These are phyloP conservation scores for Penicillium longicatenatum DNA, from an alignment of 495 filamentous ascomycete species.

Conservation along the genomic window DNA sequence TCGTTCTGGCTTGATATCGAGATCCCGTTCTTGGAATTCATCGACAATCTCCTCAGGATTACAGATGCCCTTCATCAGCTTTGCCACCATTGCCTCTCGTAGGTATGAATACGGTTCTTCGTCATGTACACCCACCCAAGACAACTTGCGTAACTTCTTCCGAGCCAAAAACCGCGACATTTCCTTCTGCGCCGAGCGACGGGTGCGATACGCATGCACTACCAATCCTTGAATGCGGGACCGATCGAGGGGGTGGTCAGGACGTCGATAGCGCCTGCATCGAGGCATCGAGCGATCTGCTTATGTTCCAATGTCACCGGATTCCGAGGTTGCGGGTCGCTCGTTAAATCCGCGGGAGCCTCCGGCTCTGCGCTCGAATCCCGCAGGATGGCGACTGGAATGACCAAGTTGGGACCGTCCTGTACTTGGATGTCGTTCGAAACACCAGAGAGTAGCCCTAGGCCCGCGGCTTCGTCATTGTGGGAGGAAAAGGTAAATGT, in stretches of 20 bases:
- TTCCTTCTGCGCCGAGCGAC: slow-evolving; percentile 68
- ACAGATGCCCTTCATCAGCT: slow-evolving; percentile 89
- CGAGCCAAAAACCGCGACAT: slow-evolving; percentile 64
- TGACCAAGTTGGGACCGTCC: slow-evolving; percentile 69
- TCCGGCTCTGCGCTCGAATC: slow-evolving; percentile 30
- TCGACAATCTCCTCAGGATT: slow-evolving; percentile 63
- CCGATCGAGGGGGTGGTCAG: slow-evolving; percentile 73
- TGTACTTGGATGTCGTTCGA: slow-evolving; percentile 69
- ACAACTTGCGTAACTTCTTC: slow-evolving; percentile 75
- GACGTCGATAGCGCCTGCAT: slow-evolving; percentile 85
- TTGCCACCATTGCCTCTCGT: slow-evolving; percentile 86
- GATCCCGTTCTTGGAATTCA: slow-evolving; percentile 46
- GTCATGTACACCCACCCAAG: slow-evolving; percentile 89
- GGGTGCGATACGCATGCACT: slow-evolving; percentile 79
- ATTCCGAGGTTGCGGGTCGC: slow-evolving; percentile 38
- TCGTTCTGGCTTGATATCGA: slow-evolving; percentile 54
- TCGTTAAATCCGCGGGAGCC: slow-evolving; percentile 24
- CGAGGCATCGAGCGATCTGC: slow-evolving; percentile 67
- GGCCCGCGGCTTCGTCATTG: slow-evolving; percentile 63
- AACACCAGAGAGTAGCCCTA: slow-evolving; percentile 68
- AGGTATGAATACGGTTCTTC: slow-evolving; percentile 87
- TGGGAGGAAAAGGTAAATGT: slow-evolving; percentile 49
- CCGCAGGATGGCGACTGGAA: slow-evolving; percentile 71
- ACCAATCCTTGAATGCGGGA: slow-evolving; percentile 71
- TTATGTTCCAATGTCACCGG: slow-evolving; percentile 40